These are phyloP conservation scores for Backusella tarrabulga DNA, from an alignment of 192 early-diverging fungal genomes.

Conservation along the genomic window DNA sequence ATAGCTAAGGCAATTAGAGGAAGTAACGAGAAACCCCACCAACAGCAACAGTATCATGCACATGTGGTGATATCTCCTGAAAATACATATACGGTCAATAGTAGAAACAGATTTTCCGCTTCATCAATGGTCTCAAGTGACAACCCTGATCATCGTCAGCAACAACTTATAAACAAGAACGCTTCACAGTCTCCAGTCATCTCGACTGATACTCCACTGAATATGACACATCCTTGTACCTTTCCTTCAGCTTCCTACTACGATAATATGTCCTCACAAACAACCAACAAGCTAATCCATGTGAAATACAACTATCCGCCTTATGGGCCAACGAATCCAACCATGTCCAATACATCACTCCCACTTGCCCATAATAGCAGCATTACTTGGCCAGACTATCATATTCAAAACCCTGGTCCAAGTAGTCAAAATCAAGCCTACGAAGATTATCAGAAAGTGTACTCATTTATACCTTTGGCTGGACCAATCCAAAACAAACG, in stretches of 20 bases:
- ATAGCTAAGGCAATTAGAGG: background rate
- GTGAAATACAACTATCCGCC: background rate
- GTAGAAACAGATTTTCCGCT: background rate
- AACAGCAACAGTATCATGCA: background rate
- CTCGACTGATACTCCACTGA: background rate
- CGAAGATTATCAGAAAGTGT: constrained; percentile 31
- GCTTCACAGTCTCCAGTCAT: background rate
- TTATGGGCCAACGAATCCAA: background rate
- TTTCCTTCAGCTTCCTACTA: background rate
- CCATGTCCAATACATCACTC: background rate
- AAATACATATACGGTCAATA: background rate
- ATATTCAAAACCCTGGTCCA: background rate
- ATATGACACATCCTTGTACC: background rate
- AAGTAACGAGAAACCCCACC: background rate
- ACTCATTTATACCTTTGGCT: constrained; percentile 53
- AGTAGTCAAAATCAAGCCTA: background rate
- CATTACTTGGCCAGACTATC: background rate
- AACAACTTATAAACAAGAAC: background rate
- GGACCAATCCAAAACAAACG: constrained; percentile 53
- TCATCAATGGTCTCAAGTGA: background rate
- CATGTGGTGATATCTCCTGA: background rate
- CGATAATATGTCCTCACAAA: background rate
- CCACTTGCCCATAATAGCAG: background rate
- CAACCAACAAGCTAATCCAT: background rate
- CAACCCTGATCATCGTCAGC: background rate